Conservation (phyloP, 257 asterid genomes). For the Ballota nigra region DNA sequence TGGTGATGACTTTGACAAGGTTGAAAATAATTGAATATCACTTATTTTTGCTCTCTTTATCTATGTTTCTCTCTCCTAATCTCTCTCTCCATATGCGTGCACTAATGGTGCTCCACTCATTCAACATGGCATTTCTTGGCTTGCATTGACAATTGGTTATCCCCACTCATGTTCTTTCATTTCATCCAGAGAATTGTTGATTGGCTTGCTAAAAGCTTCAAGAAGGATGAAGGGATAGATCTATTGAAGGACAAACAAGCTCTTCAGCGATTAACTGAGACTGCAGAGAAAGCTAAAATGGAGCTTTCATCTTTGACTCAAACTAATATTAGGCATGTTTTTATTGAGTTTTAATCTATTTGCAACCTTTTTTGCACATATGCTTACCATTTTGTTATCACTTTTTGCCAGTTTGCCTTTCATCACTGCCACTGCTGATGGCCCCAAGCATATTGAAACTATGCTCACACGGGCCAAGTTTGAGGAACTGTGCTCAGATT, state of each 20-base stretch:
- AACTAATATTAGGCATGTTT: conserved; percentile 71
- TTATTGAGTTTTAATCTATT: neutral
- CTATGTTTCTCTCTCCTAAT: neutral
- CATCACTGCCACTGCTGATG: conserved; percentile 98
- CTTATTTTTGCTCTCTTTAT: neutral
- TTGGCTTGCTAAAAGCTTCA: conserved; percentile 83
- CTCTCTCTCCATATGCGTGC: neutral
- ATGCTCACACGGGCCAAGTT: conserved; percentile 89
- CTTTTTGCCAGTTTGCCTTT: conserved; percentile 71
- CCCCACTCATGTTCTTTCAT: conserved; percentile 3
- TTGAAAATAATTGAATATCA: conserved; percentile 15
- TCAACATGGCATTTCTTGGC: neutral
- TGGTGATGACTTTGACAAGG: conserved; percentile 98
- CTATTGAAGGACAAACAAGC: conserved; percentile 98
- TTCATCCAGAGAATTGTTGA: conserved; percentile 82
- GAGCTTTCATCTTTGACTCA: conserved; percentile 91
- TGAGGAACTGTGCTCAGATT: conserved; percentile 90
- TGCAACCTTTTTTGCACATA: neutral
- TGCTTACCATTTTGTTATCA: neutral
- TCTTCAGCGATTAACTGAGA: conserved; percentile 94
- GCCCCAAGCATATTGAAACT: conserved; percentile 96
- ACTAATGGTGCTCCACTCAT: neutral
- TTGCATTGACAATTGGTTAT: neutral
- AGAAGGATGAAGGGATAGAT: conserved; percentile 87
- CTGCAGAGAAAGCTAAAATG: conserved; percentile 99